A percentile compares a stretch with the other conserved stretches of the same genome.
These are phyloP conservation scores for Crithidia fasciculata DNA, from an alignment of 208 protist genomes.

Conservation along the genomic window DNA sequence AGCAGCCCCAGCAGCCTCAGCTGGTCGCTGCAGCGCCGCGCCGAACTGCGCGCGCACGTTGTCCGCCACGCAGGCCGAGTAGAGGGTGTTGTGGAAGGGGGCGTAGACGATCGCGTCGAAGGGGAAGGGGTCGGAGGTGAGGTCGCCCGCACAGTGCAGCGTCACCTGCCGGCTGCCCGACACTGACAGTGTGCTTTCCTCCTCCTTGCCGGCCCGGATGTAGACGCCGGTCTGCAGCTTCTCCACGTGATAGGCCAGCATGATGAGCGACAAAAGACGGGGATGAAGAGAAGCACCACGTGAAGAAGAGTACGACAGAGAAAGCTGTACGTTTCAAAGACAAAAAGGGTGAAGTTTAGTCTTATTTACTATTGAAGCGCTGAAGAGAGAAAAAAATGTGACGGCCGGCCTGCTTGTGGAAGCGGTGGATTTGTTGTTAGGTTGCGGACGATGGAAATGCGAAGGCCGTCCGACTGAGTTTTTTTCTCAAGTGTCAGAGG, in stretches of 20 bases:
- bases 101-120: conserved; percentile 13
- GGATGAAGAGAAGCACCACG: background rate
- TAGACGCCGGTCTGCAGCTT: conserved; percentile 19
- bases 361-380: no score
- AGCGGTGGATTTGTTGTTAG: no score
- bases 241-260: conserved; percentile 21
- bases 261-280: background rate
- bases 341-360: no score
- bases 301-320: background rate
- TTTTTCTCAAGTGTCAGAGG: no score
- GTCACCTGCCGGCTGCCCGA: conserved; percentile 7
- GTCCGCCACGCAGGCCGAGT: conserved; percentile 6
- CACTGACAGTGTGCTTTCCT: conserved; percentile 14
- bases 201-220: conserved; percentile 7
- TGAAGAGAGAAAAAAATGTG: no score
- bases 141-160: conserved; percentile 25
- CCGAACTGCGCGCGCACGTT: conserved; percentile 13
- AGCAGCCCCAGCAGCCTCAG: background rate
- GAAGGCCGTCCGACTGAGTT: no score
- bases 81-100: conserved; percentile 13
- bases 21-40: conserved; percentile 4
- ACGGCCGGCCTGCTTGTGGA: no score
- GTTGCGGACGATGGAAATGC: no score
- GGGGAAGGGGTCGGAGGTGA: conserved; percentile 13
- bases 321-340: no score